These are phyloP conservation scores for Amphichorda felina DNA, from an alignment of 2,329 filamentous ascomycete species.

Conservation along the genomic window DNA sequence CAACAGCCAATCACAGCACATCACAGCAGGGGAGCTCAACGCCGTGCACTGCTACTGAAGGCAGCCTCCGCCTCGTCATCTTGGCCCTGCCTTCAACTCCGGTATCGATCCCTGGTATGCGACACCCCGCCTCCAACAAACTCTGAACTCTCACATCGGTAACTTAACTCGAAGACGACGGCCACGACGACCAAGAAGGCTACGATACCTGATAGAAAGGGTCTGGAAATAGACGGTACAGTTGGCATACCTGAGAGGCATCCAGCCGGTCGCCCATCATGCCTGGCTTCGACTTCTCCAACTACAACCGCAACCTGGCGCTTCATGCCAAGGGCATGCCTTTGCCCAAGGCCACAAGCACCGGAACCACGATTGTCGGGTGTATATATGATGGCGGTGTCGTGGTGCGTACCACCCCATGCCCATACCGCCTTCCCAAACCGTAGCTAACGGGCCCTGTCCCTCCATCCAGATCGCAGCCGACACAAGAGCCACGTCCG, in stretches of 20 bases:
- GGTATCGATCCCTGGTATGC: not conserved
- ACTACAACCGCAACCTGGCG: constrained; percentile 98
- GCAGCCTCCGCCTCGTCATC: constrained; percentile 38
- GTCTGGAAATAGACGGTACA: too few species aligned
- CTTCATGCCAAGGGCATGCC: constrained; percentile 90
- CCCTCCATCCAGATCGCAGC: constrained; percentile 65
- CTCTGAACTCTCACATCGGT: too few species aligned
- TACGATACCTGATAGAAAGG: too few species aligned
- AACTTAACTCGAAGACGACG: too few species aligned
- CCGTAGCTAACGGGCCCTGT: not conserved
- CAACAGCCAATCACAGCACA: constrained; percentile 13
- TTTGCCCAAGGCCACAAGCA: constrained; percentile 94
- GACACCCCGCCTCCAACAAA: too few species aligned
- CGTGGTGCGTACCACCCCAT: constrained; percentile 49
- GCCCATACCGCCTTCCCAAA: not conserved
- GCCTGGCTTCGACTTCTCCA: constrained; percentile 98
- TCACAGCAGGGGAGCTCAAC: constrained; percentile 3
- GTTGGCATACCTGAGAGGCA: too few species aligned
- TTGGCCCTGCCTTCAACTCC: constrained; percentile 6
- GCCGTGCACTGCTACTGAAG: constrained; percentile 5
- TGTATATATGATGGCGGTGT: constrained; percentile 95
- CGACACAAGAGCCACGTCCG: constrained; percentile 93
- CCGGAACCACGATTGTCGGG: constrained; percentile 96
- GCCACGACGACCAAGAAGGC: too few species aligned
- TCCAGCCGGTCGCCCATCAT: constrained; percentile 39